Evolutionary conservation across 306 rosid genomes (phyloP).

Genomic region (Vigna trinervia): DNA sequence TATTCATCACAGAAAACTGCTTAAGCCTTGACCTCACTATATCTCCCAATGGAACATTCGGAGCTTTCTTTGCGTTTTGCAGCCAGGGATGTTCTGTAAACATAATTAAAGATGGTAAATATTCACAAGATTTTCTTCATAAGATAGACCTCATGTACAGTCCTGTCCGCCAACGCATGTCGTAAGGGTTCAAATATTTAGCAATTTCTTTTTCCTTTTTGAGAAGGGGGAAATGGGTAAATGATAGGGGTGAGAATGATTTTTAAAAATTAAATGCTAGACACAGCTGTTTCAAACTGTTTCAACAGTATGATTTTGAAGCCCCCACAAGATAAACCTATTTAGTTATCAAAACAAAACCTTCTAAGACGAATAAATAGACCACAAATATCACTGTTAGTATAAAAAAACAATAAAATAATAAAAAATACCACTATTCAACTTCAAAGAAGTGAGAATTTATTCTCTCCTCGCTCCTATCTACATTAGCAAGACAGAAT

Average conservation of each 20-base stretch:
- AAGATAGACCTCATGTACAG: slow-evolving; percentile 18
- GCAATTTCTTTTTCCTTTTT: background rate
- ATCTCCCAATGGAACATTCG: slow-evolving; percentile 94
- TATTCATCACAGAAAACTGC: slow-evolving; percentile 93
- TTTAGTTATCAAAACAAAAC: slow-evolving; percentile 22
- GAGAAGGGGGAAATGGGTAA: slow-evolving; percentile 6
- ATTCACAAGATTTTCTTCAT: slow-evolving; percentile 39
- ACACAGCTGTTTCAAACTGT: background rate
- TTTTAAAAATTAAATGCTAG: background rate
- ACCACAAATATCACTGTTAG: slow-evolving; percentile 18
- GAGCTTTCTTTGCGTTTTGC: slow-evolving; percentile 87
- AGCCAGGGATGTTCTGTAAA: slow-evolving; percentile 89
- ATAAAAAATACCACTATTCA: slow-evolving; percentile 16
- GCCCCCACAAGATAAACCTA: background rate
- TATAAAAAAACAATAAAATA: background rate
- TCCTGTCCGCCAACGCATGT: slow-evolving; percentile 26
- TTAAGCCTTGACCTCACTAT: slow-evolving; percentile 89
- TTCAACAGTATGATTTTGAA: slow-evolving; percentile 22
- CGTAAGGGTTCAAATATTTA: slow-evolving; percentile 19
- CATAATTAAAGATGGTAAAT: slow-evolving; percentile 31
- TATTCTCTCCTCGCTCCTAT: background rate
- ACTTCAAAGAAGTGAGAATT: slow-evolving; percentile 6
- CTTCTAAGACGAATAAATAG: background rate
- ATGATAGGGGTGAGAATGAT: background rate
- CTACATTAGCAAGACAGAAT: slow-evolving; percentile 17